A percentile compares a stretch with the other conserved stretches of the same genome.
These are phyloP conservation scores for Microdochium bolleyi DNA, from an alignment of 2,329 filamentous ascomycete genomes.

Conservation along the genomic window DNA sequence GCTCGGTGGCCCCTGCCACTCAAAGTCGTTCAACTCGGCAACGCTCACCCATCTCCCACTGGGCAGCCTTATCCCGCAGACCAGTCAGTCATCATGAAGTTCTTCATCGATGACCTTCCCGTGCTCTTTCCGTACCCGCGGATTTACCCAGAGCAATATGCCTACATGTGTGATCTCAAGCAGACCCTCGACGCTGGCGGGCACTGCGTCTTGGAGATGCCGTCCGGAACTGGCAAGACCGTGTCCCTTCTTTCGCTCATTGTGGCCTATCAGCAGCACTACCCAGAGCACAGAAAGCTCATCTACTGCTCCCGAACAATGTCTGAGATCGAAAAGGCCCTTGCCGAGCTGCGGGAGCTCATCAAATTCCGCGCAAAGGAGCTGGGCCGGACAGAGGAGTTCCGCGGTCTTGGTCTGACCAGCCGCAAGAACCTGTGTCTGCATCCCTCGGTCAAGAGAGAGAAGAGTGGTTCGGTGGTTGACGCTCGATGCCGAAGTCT, in stretches of 20 bases:
- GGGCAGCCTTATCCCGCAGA: not conserved
- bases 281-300: constrained; percentile 87
- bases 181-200: constrained; percentile 86
- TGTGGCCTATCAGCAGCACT: constrained; percentile 90
- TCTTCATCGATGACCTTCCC: constrained; percentile 59
- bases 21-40: not conserved
- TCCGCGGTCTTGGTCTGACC: constrained; percentile 82
- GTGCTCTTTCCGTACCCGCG: constrained; percentile 31
- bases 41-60: not conserved
- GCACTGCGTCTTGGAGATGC: constrained; percentile 97
- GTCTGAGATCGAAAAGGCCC: constrained; percentile 98
- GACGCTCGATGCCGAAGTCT: constrained; percentile 94
- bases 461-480: constrained; percentile 90
- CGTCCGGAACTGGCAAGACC: constrained; percentile 96
- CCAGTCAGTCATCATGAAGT: constrained; percentile 54
- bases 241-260: constrained; percentile 92
- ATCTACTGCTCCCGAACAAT: constrained; percentile 99
- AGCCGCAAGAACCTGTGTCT: constrained; percentile 97
- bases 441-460: constrained; percentile 89
- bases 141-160: constrained; percentile 58
- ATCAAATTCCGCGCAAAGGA: constrained; percentile 93
- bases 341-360: constrained; percentile 81
- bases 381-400: constrained; percentile 87
- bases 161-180: constrained; percentile 81
- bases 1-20: too few relatives aligned